A percentile compares a stretch with the other conserved stretches of the same genome.
Evolutionary conservation across 139 green algal species (phyloP).

Genomic region (Chloropicon primus): DNA sequence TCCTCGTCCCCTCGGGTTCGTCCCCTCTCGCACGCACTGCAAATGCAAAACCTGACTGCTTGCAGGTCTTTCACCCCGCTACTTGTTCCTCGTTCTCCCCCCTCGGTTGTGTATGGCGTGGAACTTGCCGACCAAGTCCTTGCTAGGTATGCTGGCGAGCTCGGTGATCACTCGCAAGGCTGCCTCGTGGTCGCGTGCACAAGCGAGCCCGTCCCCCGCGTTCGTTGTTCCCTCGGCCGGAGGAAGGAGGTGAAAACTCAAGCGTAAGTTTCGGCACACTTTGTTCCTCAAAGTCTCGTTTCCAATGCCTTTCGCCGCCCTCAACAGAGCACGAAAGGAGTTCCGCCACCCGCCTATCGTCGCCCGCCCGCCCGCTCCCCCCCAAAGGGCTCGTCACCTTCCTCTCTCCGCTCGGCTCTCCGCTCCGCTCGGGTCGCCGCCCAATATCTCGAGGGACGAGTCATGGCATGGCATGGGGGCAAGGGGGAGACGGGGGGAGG

Average conservation of each 20-base stretch:
- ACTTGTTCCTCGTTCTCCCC: too few relatives aligned
- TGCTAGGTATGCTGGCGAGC: neutral
- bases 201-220: neutral
- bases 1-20: neutral
- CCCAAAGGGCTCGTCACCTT: too few relatives aligned
- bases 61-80: too few relatives aligned
- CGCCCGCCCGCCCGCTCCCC: too few relatives aligned
- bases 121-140: neutral
- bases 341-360: neutral
- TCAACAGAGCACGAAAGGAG: neutral
- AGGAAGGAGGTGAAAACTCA: neutral
- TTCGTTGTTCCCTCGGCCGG: neutral
- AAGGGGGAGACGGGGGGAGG: too few relatives aligned
- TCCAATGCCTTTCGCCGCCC: neutral
- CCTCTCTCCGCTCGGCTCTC: too few relatives aligned
- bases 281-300: neutral
- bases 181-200: neutral
- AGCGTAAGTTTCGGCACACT: neutral
- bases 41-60: too few relatives aligned
- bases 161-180: neutral
- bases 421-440: too few relatives aligned
- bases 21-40: neutral
- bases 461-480: too few relatives aligned
- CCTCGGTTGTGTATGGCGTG: neutral
- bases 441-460: too few relatives aligned